A percentile compares a stretch with the other conserved stretches of the same genome.
These are phyloP conservation scores for Coemansia sp. DNA, from an alignment of 192 early-diverging fungal genomes.

Conservation along the genomic window DNA sequence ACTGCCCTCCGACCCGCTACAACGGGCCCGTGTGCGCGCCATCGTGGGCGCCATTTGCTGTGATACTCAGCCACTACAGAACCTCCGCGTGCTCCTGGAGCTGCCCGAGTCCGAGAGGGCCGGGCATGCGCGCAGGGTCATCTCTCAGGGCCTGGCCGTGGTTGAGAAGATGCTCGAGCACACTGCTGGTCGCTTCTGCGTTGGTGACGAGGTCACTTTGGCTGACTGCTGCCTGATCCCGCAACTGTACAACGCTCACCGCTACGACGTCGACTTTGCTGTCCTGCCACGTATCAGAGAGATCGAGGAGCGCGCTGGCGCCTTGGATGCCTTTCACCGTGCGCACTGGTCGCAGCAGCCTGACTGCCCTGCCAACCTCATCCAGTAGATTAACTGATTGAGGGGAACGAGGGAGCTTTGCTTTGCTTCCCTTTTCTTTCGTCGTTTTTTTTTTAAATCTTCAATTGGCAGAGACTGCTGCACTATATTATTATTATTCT, in stretches of 20 bases:
- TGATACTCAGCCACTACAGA: conserved; percentile 89
- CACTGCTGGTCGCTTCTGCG: conserved; percentile 71
- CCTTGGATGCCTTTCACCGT: conserved; percentile 65
- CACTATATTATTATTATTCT: not conserved
- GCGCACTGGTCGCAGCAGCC: conserved; percentile 65
- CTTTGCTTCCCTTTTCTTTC: not conserved
- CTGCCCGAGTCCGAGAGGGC: conserved; percentile 56
- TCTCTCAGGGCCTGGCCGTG: conserved; percentile 64
- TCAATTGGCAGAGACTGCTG: not conserved
- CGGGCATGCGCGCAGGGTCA: conserved; percentile 51
- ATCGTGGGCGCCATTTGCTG: conserved; percentile 70
- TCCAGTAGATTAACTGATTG: not conserved
- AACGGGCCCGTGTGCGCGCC: conserved; percentile 68
- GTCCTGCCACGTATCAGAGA: conserved; percentile 67
- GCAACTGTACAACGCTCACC: conserved; percentile 73
- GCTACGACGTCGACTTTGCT: conserved; percentile 74
- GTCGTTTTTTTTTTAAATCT: not conserved
- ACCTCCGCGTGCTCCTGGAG: conserved; percentile 70
- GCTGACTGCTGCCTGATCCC: conserved; percentile 82
- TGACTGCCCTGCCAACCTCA: conserved; percentile 64
- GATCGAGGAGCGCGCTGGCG: conserved; percentile 58
- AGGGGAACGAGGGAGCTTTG: not conserved
- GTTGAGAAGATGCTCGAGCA: conserved; percentile 67
- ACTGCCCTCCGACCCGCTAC: conserved; percentile 69
- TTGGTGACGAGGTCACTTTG: conserved; percentile 79